phyloP scores from a whole-genome alignment of 2,329 filamentous ascomycete species.

The Ceratocystis ficicola region DNA sequence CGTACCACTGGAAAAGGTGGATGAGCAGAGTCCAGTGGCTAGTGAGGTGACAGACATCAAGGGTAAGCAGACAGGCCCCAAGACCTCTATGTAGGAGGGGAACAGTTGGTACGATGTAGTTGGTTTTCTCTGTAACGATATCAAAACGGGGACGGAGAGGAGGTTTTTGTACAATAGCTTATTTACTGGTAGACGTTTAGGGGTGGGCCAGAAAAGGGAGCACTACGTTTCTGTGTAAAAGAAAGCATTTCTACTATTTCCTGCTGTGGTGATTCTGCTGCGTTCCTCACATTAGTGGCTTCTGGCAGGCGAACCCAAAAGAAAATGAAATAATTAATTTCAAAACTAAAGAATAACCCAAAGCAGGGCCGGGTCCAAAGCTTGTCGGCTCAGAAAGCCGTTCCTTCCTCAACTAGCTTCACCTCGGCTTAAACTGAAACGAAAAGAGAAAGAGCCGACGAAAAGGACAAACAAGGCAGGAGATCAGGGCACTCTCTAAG shows the following conservation, averaged over 20 bases:
- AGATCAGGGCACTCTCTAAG: neutral
- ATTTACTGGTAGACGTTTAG: constrained; percentile 21
- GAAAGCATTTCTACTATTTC: neutral
- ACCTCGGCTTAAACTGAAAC: constrained; percentile 4
- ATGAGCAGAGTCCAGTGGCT: constrained; percentile 14
- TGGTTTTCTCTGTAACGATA: constrained; percentile 17
- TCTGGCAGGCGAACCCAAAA: no score
- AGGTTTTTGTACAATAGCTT: constrained; percentile 25
- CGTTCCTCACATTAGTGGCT: neutral
- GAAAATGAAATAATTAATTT: neutral
- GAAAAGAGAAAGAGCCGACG: neutral
- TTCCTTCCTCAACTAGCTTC: constrained; percentile 1
- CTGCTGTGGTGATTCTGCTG: neutral
- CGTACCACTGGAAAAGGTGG: constrained; percentile 26
- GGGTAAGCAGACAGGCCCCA: neutral
- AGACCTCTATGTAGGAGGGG: constrained; percentile 18
- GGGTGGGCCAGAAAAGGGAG: neutral
- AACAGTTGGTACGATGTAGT: neutral
- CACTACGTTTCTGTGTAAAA: neutral
- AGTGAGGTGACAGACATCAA: neutral
- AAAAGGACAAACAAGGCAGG: neutral
- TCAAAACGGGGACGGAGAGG: neutral
- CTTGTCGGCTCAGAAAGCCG: constrained; percentile 1
- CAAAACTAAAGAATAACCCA: neutral
- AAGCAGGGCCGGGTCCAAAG: constrained; percentile 4